phyloP scores from a whole-genome alignment of 2,329 filamentous ascomycete species.

The Pestalotiopsis sp. region DNA sequence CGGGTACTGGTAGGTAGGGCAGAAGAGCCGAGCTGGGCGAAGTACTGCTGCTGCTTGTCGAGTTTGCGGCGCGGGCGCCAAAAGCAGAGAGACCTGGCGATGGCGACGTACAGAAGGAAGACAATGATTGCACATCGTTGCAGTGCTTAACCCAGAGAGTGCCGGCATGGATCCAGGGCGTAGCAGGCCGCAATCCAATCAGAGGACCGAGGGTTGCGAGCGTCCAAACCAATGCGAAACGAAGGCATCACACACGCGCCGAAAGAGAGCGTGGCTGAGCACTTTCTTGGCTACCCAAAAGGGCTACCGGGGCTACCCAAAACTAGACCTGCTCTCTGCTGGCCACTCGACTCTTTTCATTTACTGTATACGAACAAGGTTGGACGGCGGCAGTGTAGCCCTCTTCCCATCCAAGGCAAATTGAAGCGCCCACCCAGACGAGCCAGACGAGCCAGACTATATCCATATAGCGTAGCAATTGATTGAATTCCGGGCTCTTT shows the following conservation, averaged over 20 bases:
- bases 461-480: too few relatives aligned
- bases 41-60: not conserved
- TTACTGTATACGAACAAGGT: not conserved
- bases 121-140: not conserved
- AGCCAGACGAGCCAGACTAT: too few relatives aligned
- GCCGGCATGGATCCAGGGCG: not conserved
- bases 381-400: not conserved
- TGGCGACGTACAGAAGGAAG: not conserved
- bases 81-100: not conserved
- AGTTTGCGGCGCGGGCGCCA: constrained; percentile 4
- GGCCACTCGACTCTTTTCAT: not conserved
- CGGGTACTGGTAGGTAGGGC: not conserved
- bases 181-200: constrained; percentile 6
- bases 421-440: too few relatives aligned
- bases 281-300: not conserved
- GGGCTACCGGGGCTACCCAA: not conserved
- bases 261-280: constrained; percentile 10
- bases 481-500: too few relatives aligned
- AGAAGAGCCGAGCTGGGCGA: constrained; percentile 1
- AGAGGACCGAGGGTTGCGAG: not conserved
- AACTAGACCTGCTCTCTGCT: not conserved
- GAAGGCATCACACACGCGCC: not conserved
- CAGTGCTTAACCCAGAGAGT: not conserved
- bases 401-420: not conserved
- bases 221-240: constrained; percentile 11